phyloP scores from a whole-genome alignment of 805 yeast genomes.

The Isabelozyma pseudorhagii region DNA sequence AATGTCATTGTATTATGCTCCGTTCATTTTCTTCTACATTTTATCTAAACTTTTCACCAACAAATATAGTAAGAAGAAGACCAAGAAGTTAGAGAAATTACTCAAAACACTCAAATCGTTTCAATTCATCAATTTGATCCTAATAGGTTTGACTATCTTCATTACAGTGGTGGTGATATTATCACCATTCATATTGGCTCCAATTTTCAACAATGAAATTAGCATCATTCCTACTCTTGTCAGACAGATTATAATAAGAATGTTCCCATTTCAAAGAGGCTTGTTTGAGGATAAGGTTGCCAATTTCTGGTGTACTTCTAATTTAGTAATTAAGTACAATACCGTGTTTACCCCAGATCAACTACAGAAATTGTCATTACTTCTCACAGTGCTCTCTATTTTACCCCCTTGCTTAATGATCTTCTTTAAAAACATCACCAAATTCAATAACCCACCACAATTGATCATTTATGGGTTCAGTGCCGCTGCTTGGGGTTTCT shows the following conservation, averaged over 20 bases:
- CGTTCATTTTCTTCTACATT: constrained; percentile 79
- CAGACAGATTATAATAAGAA: constrained; percentile 57
- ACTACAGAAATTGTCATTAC: constrained; percentile 56
- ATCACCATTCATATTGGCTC: constrained; percentile 53
- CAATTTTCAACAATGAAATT: constrained; percentile 33
- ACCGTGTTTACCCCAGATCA: constrained; percentile 49
- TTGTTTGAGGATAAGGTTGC: constrained; percentile 97
- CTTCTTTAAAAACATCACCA: constrained; percentile 33
- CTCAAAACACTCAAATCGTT: constrained; percentile 22
- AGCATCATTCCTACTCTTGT: constrained; percentile 28
- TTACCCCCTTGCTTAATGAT: constrained; percentile 28
- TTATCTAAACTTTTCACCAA: constrained; percentile 45
- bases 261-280: constrained; percentile 92
- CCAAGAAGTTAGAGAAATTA: constrained; percentile 7
- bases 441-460: constrained; percentile 6
- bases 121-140: constrained; percentile 54
- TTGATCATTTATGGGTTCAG: constrained; percentile 63
- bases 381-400: constrained; percentile 44
- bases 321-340: constrained; percentile 70
- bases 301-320: constrained; percentile 95
- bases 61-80: constrained; percentile 8
- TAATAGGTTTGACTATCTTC: constrained; percentile 64
- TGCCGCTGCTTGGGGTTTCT: constrained; percentile 84
- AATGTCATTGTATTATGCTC: constrained; percentile 92
- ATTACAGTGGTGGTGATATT: constrained; percentile 49